Conservation (phyloP, 495 filamentous ascomycete genomes). For the Sabuloglossum arenarium region DNA sequence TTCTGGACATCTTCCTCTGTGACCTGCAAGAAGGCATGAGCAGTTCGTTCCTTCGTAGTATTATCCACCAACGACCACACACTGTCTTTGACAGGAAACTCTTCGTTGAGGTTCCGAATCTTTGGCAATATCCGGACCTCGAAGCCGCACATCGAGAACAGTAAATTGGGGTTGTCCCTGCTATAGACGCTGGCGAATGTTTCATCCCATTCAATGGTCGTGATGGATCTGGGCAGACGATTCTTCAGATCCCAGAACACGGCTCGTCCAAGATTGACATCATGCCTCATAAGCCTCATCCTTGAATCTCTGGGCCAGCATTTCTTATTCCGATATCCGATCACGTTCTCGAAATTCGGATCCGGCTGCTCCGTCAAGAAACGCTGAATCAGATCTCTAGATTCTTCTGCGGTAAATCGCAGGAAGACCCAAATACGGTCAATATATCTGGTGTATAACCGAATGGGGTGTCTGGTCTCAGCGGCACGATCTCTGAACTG, state of each 20-base stretch:
- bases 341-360: constrained; percentile 98
- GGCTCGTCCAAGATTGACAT: constrained; percentile 93
- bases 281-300: constrained; percentile 97
- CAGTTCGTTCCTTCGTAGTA: constrained; percentile 87
- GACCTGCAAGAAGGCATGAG: constrained; percentile 94
- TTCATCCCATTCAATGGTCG: constrained; percentile 98
- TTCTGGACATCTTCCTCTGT: constrained; percentile 97
- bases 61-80: constrained; percentile 97
- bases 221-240: constrained; percentile 77
- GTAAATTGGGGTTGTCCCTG: constrained; percentile 88
- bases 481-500: constrained; percentile 86
- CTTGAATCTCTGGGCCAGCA: constrained; percentile 96
- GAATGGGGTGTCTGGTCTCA: constrained; percentile 83
- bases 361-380: constrained; percentile 98
- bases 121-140: constrained; percentile 96
- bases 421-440: constrained; percentile 98
- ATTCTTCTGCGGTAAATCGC: constrained; percentile 82
- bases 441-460: constrained; percentile 92
- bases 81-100: constrained; percentile 93
- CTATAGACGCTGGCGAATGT: constrained; percentile 99
- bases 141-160: constrained; percentile 97
- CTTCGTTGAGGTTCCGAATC: constrained; percentile 82
- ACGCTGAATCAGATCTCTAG: constrained; percentile 85
- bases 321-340: constrained; percentile 98
- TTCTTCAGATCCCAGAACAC: constrained; percentile 99